Conservation (phyloP, 2,329 filamentous ascomycete genomes). For the Akanthomyces muscarius region DNA sequence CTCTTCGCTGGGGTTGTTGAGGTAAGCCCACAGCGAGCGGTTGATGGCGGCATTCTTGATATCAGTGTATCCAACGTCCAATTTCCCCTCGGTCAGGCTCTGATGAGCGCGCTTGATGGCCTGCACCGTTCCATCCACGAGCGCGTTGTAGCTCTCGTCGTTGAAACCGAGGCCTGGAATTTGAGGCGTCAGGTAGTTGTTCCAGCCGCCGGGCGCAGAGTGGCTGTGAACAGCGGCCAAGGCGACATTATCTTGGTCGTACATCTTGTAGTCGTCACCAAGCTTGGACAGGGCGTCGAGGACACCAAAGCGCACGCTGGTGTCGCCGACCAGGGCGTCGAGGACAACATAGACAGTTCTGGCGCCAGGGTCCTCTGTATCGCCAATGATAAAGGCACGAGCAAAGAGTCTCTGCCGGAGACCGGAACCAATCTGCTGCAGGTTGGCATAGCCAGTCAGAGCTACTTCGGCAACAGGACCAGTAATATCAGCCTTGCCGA, state of each 20-base stretch:
- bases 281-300: constrained; percentile 66
- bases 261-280: constrained; percentile 69
- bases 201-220: constrained; percentile 84
- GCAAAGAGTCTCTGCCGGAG: constrained; percentile 84
- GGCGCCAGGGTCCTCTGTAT: constrained; percentile 59
- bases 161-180: constrained; percentile 84
- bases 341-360: constrained; percentile 83
- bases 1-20: constrained; percentile 77
- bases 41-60: constrained; percentile 80
- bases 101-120: constrained; percentile 77
- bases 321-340: constrained; percentile 80
- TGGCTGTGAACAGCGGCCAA: constrained; percentile 92
- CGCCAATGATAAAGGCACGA: constrained; percentile 81
- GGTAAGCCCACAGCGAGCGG: constrained; percentile 80
- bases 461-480: constrained; percentile 87
- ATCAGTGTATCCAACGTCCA: constrained; percentile 32
- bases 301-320: constrained; percentile 79
- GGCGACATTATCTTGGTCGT: constrained; percentile 76
- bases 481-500: constrained; percentile 56
- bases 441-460: constrained; percentile 86
- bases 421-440: constrained; percentile 76
- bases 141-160: constrained; percentile 79
- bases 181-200: constrained; percentile 90
- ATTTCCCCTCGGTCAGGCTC: constrained; percentile 37
- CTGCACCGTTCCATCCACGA: constrained; percentile 78